Conservation (phyloP, 1,139 yeast species). For the Ogataea hybrid region DNA sequence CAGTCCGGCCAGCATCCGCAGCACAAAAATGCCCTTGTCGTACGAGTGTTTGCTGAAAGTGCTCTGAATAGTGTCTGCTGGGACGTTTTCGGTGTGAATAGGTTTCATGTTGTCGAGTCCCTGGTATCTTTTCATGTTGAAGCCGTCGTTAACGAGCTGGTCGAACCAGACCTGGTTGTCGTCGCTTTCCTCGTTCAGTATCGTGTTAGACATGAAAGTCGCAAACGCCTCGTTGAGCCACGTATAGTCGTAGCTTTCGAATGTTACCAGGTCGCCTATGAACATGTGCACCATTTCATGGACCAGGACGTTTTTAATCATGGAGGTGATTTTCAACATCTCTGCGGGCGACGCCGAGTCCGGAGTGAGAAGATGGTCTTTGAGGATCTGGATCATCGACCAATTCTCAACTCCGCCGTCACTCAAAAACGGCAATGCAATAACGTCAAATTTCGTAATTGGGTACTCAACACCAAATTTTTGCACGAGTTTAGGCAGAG, state of each 20-base stretch:
- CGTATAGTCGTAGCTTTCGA: slow-evolving; percentile 62
- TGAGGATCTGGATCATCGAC: slow-evolving; percentile 62
- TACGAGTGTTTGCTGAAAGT: slow-evolving; percentile 58
- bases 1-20: slow-evolving; percentile 53
- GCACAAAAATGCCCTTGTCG: slow-evolving; percentile 60
- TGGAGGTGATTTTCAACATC: slow-evolving; percentile 26
- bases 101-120: slow-evolving; percentile 34
- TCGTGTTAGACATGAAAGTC: slow-evolving; percentile 44
- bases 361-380: slow-evolving; percentile 47
- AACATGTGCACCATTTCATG: slow-evolving; percentile 79
- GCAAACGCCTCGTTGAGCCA: slow-evolving; percentile 81
- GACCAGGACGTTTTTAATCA: slow-evolving; percentile 53
- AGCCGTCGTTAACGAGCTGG: slow-evolving; percentile 38
- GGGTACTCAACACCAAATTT: slow-evolving; percentile 50
- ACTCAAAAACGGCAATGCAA: slow-evolving; percentile 63
- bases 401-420: slow-evolving; percentile 84
- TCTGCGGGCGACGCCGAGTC: slow-evolving; percentile 28
- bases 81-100: slow-evolving; percentile 28
- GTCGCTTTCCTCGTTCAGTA: slow-evolving; percentile 27
- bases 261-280: slow-evolving; percentile 66
- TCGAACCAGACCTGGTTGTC: slow-evolving; percentile 32
- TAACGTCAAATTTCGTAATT: slow-evolving; percentile 58
- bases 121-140: slow-evolving; percentile 42
- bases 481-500: slow-evolving; percentile 44
- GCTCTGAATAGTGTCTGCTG: slow-evolving; percentile 39